Percentiles rank a stretch among this genome's conserved stretches.
Conservation (phyloP, 1,139 yeast genomes). For the Scheffersomyces parashehatae region DNA sequence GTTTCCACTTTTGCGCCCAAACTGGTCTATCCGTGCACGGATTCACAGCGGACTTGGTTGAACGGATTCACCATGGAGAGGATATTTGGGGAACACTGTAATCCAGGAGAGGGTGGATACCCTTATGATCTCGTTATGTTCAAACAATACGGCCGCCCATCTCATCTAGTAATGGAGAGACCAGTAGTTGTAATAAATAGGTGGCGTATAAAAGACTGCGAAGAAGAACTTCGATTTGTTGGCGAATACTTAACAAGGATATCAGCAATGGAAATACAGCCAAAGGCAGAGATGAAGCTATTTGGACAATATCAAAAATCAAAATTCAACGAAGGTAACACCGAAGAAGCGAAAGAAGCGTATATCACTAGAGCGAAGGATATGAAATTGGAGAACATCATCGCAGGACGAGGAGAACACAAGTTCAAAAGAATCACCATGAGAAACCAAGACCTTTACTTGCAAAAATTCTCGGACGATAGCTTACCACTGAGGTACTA, state of each 20-base stretch:
- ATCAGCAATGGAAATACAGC: not conserved
- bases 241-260: not conserved
- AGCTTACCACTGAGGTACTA: not conserved
- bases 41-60: constrained; percentile 34
- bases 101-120: constrained; percentile 14
- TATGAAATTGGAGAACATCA: constrained; percentile 22
- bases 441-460: constrained; percentile 18
- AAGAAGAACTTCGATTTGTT: constrained; percentile 25
- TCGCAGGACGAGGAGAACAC: constrained; percentile 26
- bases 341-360: not conserved
- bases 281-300: not conserved
- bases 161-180: constrained; percentile 11
- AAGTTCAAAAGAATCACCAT: constrained; percentile 21
- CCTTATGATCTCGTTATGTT: constrained; percentile 31
- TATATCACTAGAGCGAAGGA: constrained; percentile 14
- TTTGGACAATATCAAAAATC: not conserved
- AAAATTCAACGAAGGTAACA: not conserved
- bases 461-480: constrained; percentile 1
- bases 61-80: constrained; percentile 45
- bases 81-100: constrained; percentile 45
- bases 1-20: constrained; percentile 38
- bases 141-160: constrained; percentile 22
- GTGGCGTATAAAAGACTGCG: constrained; percentile 37
- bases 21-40: constrained; percentile 50
- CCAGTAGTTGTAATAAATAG: constrained; percentile 30